Conservation (phyloP, 345 rosid species). For the Syzygium grande region DNA sequence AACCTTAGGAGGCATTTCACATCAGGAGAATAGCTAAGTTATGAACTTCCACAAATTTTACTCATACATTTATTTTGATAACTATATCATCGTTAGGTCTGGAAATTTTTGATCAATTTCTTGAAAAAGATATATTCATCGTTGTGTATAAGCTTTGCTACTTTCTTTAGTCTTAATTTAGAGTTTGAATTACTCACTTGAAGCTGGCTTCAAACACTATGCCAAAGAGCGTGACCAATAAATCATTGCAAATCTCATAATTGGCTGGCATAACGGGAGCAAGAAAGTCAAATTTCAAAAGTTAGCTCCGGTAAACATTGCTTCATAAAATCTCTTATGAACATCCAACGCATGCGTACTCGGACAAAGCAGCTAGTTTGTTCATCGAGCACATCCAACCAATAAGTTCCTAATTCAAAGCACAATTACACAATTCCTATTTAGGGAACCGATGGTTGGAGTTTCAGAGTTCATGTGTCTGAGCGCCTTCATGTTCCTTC, state of each 20-base stretch:
- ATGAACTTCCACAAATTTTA: neutral
- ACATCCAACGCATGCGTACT: slow-evolving; percentile 45
- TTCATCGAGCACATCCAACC: neutral
- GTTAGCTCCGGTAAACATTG: slow-evolving; percentile 46
- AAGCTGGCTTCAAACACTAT: neutral
- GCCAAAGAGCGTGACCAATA: neutral
- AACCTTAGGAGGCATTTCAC: neutral
- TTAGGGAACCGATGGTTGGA: slow-evolving; percentile 5
- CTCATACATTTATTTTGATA: neutral
- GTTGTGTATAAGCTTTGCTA: neutral
- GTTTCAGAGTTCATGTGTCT: slow-evolving; percentile 3
- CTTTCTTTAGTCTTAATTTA: no score
- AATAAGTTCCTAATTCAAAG: no score
- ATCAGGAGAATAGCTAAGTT: neutral
- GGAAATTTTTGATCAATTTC: neutral
- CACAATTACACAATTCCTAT: no score
- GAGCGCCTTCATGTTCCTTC: slow-evolving; percentile 2
- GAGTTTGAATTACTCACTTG: neutral
- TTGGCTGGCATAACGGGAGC: neutral
- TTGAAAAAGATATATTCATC: neutral
- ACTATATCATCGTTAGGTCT: neutral
- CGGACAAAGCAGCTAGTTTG: neutral
- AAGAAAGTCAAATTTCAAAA: neutral
- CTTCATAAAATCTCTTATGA: slow-evolving; percentile 62
- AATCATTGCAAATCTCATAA: neutral